Conservation (phyloP, 1,284 basidiomycete species). For the Irpex lacteus region DNA sequence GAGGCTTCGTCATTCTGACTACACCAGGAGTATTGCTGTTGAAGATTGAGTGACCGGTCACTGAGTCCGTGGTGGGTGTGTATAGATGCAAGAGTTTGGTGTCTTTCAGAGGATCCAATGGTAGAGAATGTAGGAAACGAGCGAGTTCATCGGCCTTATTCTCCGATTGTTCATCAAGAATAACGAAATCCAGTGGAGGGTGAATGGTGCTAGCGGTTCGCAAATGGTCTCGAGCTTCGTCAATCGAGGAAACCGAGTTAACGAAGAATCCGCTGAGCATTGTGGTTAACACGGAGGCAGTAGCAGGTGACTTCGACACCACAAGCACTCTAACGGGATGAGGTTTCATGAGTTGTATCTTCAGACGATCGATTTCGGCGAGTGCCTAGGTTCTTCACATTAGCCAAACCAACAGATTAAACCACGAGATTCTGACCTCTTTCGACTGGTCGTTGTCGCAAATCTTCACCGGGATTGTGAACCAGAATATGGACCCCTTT, state of each 20-base stretch:
- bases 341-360: slow-evolving; percentile 41
- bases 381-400: slow-evolving; percentile 31
- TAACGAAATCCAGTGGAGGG: slow-evolving; percentile 54
- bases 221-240: slow-evolving; percentile 44
- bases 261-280: slow-evolving; percentile 57
- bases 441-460: slow-evolving; percentile 52
- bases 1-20: slow-evolving; percentile 68
- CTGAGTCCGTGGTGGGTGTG: slow-evolving; percentile 58
- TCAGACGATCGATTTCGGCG: slow-evolving; percentile 45
- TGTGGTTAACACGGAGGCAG: slow-evolving; percentile 49
- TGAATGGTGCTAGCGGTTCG: slow-evolving; percentile 31
- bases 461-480: slow-evolving; percentile 62
- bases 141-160: slow-evolving; percentile 51
- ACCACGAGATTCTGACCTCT: slow-evolving; percentile 33
- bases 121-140: slow-evolving; percentile 41
- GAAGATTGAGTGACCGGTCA: slow-evolving; percentile 47
- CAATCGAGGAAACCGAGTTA: slow-evolving; percentile 38
- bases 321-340: slow-evolving; percentile 50
- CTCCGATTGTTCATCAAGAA: slow-evolving; percentile 66
- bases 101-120: slow-evolving; percentile 38
- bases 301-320: slow-evolving; percentile 56
- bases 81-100: slow-evolving; percentile 69
- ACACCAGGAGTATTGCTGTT: slow-evolving; percentile 53
- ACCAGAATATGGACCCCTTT: slow-evolving; percentile 67
- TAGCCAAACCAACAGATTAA: neutral